phyloP scores from a whole-genome alignment of 2,329 filamentous ascomycete genomes.

The Cercospora sp. region DNA sequence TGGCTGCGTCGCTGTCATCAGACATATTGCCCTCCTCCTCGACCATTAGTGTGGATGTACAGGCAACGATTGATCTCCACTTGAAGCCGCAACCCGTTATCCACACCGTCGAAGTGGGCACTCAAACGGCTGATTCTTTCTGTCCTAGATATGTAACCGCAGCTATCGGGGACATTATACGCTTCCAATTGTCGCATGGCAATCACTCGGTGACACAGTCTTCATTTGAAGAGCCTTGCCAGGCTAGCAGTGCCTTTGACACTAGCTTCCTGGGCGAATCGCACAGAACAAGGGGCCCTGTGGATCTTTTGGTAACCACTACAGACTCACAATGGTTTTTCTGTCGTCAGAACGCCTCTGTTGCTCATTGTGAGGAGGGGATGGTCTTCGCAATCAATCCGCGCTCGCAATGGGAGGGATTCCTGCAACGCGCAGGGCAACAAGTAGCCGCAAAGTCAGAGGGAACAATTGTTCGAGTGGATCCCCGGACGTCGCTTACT shows the following conservation, averaged over 20 bases:
- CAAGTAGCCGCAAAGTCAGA: neutral
- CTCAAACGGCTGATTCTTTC: no score
- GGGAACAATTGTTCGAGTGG: neutral
- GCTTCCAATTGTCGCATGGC: slow-evolving; percentile 35
- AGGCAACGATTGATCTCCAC: no score
- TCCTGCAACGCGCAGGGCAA: neutral
- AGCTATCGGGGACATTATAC: neutral
- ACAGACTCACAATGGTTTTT: neutral
- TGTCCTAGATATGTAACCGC: no score
- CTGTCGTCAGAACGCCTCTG: neutral
- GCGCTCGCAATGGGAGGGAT: neutral
- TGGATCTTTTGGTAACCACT: neutral
- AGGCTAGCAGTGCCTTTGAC: neutral
- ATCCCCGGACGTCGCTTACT: neutral
- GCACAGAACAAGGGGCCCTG: neutral
- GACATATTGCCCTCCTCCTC: no score
- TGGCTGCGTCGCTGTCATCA: no score
- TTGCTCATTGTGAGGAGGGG: no score
- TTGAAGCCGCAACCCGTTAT: no score
- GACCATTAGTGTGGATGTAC: no score
- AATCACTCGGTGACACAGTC: neutral
- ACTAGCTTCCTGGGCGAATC: neutral
- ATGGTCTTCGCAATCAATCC: no score
- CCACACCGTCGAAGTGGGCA: no score
- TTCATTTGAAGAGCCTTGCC: neutral